Base-by-base conservation (phyloP, 108 stramenopile species). In the Nannochloropsis salina region DNA sequence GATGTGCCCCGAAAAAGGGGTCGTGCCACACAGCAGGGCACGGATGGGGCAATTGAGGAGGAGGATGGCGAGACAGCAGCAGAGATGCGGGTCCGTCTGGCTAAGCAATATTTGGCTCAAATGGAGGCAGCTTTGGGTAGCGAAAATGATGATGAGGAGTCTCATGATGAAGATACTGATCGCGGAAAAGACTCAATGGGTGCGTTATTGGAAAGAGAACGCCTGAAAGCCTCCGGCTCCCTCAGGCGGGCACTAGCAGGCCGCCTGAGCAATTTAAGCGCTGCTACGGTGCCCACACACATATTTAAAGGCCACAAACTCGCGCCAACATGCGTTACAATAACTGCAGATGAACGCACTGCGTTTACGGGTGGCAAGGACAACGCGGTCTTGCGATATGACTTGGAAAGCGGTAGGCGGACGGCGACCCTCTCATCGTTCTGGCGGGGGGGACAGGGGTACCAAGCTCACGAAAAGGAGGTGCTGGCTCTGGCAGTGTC, bases 281-380 rank as follows among this genome's bases (percentile, higher is more conserved):
- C 82, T 9, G 45, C 83, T 40, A 85, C 18, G 21, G 83, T 51
- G 12, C 20, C 83, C 15, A 42, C 89, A 8, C 74, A 90, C 31
- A 81, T 15, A 15, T 51, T 84, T 42, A 42, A 84, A n/a, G 91
- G 88, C 45, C 90, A 92, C 80, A 82, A 85, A 89, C 88, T 92
- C 40, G 42, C 90, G 40, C 81, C 90, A 40, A 98, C 99, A 6
- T 95, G 94, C 88, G 95, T 98, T 6, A 91, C 95, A 9, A 83
- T 99, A 47, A 90, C 91, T 21, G 83, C 85, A 3, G 91, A 92
- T 82, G 92, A 93, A 83, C 91, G 92, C 40, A 81, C 84, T 8
- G 85, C 79, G 47, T 92, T 93, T 44, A 95, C 95, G 21, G 99
- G 97, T 41, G 91, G 95, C 47, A 99, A 99, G 92, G 99, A 99